These are phyloP conservation scores for Kuraishia molischiana DNA, from an alignment of 805 yeast species.

Conservation along the genomic window DNA sequence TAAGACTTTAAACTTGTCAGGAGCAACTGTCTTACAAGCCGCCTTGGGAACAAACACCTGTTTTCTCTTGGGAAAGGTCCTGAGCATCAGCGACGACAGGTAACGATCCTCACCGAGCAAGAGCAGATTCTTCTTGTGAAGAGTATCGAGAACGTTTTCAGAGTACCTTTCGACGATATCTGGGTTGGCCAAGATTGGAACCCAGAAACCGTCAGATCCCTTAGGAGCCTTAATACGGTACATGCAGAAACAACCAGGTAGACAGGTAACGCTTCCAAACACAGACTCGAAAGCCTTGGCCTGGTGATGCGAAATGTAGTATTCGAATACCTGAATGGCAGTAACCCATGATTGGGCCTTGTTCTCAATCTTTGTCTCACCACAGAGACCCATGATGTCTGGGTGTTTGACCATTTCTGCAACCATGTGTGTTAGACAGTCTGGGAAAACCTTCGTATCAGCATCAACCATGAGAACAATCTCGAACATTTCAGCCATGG, in stretches of 20 bases:
- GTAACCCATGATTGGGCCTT: constrained; percentile 83
- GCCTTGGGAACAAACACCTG: constrained; percentile 86
- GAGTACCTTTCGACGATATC: constrained; percentile 89
- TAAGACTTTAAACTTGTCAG: constrained; percentile 67
- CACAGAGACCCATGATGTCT: constrained; percentile 84
- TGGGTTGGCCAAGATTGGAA: constrained; percentile 86
- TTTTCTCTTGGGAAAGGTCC: constrained; percentile 82
- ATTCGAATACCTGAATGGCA: constrained; percentile 88
- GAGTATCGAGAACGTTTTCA: constrained; percentile 73
- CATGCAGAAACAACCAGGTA: constrained; percentile 93
- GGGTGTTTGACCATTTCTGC: constrained; percentile 88
- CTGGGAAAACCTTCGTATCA: constrained; percentile 82
- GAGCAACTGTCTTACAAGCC: constrained; percentile 87
- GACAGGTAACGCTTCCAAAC: constrained; percentile 89
- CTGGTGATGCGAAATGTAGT: constrained; percentile 89
- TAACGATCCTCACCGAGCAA: constrained; percentile 87
- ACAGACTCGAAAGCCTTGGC: constrained; percentile 93
- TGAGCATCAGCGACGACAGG: constrained; percentile 75
- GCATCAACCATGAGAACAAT: constrained; percentile 90
- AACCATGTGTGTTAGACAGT: constrained; percentile 80
- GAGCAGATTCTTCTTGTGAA: constrained; percentile 79
- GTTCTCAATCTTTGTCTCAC: constrained; percentile 87
- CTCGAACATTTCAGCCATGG: constrained; percentile 78
- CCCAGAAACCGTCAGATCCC: constrained; percentile 76
- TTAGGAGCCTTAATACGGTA: constrained; percentile 88